phyloP scores from a whole-genome alignment of 306 rosid species.

The Alnus rubra region DNA sequence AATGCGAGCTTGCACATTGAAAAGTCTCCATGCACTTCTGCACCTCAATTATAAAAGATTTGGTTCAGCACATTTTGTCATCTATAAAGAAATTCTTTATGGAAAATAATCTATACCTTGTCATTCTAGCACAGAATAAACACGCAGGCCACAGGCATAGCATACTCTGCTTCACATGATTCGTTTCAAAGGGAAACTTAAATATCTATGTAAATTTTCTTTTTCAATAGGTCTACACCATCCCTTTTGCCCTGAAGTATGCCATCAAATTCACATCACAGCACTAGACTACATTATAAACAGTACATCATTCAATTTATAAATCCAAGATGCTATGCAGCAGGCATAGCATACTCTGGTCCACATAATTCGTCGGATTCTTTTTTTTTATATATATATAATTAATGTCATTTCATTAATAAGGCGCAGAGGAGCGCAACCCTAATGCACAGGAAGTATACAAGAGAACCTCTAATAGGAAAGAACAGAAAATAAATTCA shows the following conservation, averaged over 20 bases:
- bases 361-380: too few relatives aligned
- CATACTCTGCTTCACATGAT: background rate
- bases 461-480: too few relatives aligned
- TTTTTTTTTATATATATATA: too few relatives aligned
- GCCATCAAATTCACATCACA: constrained; percentile 16
- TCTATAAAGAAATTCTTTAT: background rate
- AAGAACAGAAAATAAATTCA: too few relatives aligned
- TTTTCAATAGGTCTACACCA: background rate
- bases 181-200: background rate
- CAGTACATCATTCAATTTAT: background rate
- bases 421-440: too few relatives aligned
- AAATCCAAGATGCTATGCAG: background rate
- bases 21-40: background rate
- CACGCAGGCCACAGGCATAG: background rate
- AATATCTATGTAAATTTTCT: constrained; percentile 13
- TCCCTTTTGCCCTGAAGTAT: constrained; percentile 16
- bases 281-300: constrained; percentile 9
- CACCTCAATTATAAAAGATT: background rate
- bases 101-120: background rate
- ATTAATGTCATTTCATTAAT: too few relatives aligned
- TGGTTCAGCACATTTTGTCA: background rate
- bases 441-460: too few relatives aligned
- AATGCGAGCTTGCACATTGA: background rate
- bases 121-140: background rate
- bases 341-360: too few relatives aligned